Percentiles rank a stretch among this genome's conserved stretches.
Conservation (phyloP, 768 basidiomycete genomes). For the Mrakia blollopis region DNA sequence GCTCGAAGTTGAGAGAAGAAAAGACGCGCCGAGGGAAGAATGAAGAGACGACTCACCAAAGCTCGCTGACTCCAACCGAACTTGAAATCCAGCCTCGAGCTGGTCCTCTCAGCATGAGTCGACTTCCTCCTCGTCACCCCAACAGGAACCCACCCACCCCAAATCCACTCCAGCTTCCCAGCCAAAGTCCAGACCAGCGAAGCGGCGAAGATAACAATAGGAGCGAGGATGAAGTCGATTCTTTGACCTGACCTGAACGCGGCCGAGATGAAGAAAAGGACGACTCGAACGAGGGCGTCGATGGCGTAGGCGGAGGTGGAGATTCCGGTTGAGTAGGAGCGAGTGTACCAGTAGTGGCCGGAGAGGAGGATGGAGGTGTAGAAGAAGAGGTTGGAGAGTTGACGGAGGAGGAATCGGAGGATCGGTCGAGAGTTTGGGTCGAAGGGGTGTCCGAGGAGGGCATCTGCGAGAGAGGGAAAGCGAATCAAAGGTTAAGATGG, state of each 20-base stretch:
- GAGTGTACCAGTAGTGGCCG: background rate
- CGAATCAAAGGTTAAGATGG: background rate
- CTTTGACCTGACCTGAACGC: conserved; percentile 1
- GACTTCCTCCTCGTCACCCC: conserved; percentile 1
- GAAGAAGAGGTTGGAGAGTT: background rate
- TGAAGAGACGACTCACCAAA: background rate
- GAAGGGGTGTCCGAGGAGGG: background rate
- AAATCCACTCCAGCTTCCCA: background rate
- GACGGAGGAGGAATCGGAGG: background rate
- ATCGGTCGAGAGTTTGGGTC: background rate
- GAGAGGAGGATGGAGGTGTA: background rate
- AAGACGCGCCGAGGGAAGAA: background rate
- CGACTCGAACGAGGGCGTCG: background rate
- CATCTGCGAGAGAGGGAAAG: background rate
- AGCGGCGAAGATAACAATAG: background rate
- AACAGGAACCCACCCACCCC: background rate
- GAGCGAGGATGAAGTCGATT: background rate
- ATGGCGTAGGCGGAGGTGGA: conserved; percentile 1
- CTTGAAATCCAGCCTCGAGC: conserved; percentile 6
- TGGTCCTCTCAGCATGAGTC: background rate
- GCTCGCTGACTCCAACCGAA: conserved; percentile 6
- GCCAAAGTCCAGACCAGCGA: background rate
- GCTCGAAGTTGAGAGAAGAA: background rate
- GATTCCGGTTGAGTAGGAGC: background rate
- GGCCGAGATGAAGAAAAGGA: background rate